These are phyloP conservation scores for Piper longum DNA, from an alignment of 164 flowering plant species.

Conservation along the genomic window DNA sequence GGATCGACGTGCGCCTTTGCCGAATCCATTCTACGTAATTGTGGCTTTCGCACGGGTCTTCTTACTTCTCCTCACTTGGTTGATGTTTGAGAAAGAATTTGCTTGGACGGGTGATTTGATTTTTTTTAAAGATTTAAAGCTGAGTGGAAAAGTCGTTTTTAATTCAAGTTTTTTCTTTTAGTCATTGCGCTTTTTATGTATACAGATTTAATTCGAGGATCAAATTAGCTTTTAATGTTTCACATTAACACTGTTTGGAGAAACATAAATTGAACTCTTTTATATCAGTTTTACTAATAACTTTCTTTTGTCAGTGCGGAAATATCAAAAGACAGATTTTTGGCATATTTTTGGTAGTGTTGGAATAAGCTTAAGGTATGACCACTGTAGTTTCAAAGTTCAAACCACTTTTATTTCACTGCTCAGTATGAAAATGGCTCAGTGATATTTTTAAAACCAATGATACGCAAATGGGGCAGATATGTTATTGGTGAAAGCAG, in stretches of 20 bases:
- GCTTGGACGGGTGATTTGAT: slow-evolving; percentile 64
- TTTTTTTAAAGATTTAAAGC: no score
- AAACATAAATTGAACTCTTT: no score
- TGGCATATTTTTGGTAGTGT: slow-evolving; percentile 98
- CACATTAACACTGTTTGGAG: neutral
- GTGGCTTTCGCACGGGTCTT: slow-evolving; percentile 95
- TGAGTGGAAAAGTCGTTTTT: neutral
- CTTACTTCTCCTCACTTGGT: slow-evolving; percentile 98
- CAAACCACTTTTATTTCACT: neutral
- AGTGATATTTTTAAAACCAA: no score
- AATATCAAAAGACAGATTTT: slow-evolving; percentile 77
- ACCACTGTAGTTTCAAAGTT: neutral
- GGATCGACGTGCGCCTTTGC: slow-evolving; percentile 92
- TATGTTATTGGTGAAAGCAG: no score
- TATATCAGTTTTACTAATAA: neutral
- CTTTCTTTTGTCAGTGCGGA: slow-evolving; percentile 47
- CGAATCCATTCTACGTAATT: slow-evolving; percentile 81
- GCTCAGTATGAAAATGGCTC: neutral
- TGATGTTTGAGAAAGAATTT: slow-evolving; percentile 90
- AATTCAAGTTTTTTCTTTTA: neutral
- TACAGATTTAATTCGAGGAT: no score
- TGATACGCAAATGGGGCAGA: no score
- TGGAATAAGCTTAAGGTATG: slow-evolving; percentile 71
- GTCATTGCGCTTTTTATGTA: neutral
- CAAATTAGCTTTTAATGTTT: no score